phyloP scores from a whole-genome alignment of 495 filamentous ascomycete species.

The Talaromyces ruber region DNA sequence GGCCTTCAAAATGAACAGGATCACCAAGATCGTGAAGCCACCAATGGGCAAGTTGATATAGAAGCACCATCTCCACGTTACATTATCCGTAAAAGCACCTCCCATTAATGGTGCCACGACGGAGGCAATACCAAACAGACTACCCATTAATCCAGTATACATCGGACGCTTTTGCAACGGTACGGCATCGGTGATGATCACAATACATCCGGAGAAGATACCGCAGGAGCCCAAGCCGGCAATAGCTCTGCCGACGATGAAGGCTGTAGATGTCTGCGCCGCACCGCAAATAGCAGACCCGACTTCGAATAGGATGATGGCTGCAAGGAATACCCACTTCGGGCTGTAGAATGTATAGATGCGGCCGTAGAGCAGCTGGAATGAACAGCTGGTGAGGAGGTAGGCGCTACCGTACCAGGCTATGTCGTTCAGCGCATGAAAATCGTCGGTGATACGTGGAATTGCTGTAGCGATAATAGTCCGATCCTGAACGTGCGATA shows the following conservation, averaged over 20 bases:
- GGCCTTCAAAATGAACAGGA: constrained; percentile 41
- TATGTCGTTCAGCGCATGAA: constrained; percentile 52
- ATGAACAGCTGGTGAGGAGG: constrained; percentile 50
- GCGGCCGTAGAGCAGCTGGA: constrained; percentile 54
- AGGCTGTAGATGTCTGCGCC: constrained; percentile 45
- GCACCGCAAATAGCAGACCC: constrained; percentile 55
- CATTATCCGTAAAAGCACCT: constrained; percentile 33
- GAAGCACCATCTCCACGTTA: constrained; percentile 52
- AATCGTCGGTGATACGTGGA: constrained; percentile 49
- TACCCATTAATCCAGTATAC: constrained; percentile 39
- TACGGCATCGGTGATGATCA: constrained; percentile 35
- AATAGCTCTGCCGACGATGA: constrained; percentile 55
- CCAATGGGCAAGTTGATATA: constrained; percentile 52
- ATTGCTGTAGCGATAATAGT: constrained; percentile 63
- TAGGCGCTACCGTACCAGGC: constrained; percentile 62
- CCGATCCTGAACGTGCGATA: neutral
- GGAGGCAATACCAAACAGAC: constrained; percentile 34
- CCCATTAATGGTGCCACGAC: constrained; percentile 34
- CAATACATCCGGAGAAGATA: constrained; percentile 37
- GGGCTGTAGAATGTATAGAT: constrained; percentile 53
- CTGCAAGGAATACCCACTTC: constrained; percentile 56
- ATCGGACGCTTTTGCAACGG: constrained; percentile 36
- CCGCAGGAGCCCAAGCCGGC: constrained; percentile 49
- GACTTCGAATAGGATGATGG: constrained; percentile 37
- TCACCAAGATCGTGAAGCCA: constrained; percentile 35